phyloP scores from a whole-genome alignment of 148 eudicot species.

The Vaccinium macrocarpon region DNA sequence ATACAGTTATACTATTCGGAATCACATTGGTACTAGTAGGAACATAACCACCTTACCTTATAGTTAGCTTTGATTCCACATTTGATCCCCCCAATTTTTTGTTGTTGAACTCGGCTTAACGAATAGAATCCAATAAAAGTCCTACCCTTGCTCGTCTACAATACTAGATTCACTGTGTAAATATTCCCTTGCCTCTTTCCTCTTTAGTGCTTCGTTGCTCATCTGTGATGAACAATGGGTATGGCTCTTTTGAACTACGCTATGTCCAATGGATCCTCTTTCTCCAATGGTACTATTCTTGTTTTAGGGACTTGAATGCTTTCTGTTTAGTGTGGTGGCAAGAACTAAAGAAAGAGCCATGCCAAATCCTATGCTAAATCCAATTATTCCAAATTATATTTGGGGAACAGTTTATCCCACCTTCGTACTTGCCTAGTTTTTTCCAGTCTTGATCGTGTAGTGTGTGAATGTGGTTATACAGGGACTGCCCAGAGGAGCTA shows the following conservation, averaged over 20 bases:
- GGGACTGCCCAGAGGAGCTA: constrained; percentile 53
- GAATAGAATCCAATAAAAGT: background rate
- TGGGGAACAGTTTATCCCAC: background rate
- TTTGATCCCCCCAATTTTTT: too few relatives aligned
- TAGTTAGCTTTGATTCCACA: too few relatives aligned
- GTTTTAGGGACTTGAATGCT: background rate
- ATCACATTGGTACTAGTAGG: too few relatives aligned
- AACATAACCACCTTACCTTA: too few relatives aligned
- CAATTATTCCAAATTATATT: background rate
- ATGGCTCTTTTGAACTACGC: background rate
- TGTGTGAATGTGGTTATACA: constrained; percentile 18
- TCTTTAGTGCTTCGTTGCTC: background rate
- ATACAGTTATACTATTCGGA: too few relatives aligned
- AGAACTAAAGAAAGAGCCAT: background rate
- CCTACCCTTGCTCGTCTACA: background rate
- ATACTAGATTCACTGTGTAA: background rate
- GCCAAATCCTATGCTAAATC: background rate
- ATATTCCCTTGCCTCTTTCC: background rate
- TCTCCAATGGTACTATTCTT: background rate
- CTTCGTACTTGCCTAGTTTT: background rate
- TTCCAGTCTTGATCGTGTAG: background rate
- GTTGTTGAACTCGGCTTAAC: background rate
- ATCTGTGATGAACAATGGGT: background rate
- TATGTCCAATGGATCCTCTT: background rate
- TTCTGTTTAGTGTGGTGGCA: background rate